A percentile compares a stretch with the other conserved stretches of the same genome.
Evolutionary conservation across 1,139 yeast species (phyloP).

Genomic region (Taphrina wiesneri): DNA sequence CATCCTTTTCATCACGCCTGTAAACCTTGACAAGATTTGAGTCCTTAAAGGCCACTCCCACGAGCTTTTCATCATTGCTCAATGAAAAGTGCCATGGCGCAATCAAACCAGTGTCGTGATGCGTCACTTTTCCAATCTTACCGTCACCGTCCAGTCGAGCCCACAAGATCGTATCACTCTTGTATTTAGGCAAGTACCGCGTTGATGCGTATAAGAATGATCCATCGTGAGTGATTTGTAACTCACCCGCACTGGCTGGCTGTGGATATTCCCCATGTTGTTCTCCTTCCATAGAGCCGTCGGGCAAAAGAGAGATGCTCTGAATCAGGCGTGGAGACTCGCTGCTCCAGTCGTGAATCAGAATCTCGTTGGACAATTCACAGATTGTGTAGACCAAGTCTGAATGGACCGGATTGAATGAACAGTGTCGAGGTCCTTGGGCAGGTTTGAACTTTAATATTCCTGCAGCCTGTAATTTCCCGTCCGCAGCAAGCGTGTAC

Average conservation of each 20-base stretch:
- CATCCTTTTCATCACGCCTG: not conserved
- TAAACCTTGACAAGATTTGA: constrained; percentile 8
- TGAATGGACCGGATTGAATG: constrained; percentile 23
- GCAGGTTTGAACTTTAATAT: constrained; percentile 12
- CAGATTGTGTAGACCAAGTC: constrained; percentile 21
- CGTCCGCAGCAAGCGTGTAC: not conserved
- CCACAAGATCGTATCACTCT: constrained; percentile 17
- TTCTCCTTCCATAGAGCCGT: not conserved
- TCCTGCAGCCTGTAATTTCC: not conserved
- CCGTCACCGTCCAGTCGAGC: constrained; percentile 9
- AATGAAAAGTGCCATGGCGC: constrained; percentile 20
- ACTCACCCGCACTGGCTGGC: constrained; percentile 26
- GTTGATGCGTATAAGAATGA: constrained; percentile 13
- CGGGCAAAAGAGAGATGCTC: constrained; percentile 10
- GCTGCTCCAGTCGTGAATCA: constrained; percentile 3
- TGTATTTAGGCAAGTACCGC: constrained; percentile 17
- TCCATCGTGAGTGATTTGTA: constrained; percentile 18
- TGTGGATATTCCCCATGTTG: constrained; percentile 13
- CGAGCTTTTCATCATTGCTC: constrained; percentile 1
- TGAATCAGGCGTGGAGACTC: not conserved
- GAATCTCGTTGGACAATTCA: constrained; percentile 26
- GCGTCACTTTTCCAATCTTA: not conserved
- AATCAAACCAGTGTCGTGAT: constrained; percentile 3
- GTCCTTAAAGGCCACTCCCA: constrained; percentile 17
- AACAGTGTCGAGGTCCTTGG: constrained; percentile 26